Base-by-base conservation (phyloP, 257 asterid genomes). In the Penstemon eatonii region DNA sequence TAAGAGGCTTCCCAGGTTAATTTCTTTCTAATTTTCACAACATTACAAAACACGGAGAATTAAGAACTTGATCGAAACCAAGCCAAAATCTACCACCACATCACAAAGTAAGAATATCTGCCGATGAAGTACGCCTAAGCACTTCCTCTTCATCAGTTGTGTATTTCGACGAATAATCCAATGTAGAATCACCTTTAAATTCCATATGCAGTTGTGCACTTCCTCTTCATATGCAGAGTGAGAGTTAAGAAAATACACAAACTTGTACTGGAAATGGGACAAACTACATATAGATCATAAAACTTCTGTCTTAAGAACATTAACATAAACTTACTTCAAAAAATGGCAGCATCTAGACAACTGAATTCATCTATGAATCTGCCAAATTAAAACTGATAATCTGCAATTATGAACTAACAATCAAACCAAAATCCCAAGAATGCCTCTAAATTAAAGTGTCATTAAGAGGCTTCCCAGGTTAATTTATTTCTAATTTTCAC, bases 101-200 rank as follows among this genome's bases (percentile, higher is more conserved):
- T 7, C 66, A 58, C 15, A 12, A 39, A 19, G 68, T 40, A 40
- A 73, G 53, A 49, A 47, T 66, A 49, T 53, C 41, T 7, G 57
- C 68, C 40, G 72, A 66, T 65, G 72, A 11, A 60, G 68, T 58
- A 40, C 71, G 63, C 46, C 18, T 58, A 10, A 72, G 61, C 43
- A 56, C n/a, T 46, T 64, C 66, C 40, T 5, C 33, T 53, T 55
- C 70, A 37, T 52, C 12, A 36, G 25, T 52, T 40, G 57, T 56
- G 65, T 36, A 45, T 40, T 36, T 41, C 40, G 66, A 8, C 19
- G 51, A 67, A 52, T 73, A 73, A 43, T 66, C 78, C 44, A 73
- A 33, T 8, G 33, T 64, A 42, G 77, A 58, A 51, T 66, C 69
- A 62, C 76, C 76, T 64, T 19, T 15, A 56, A 5, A 41, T 43